Evolutionary conservation across 768 basidiomycete genomes (phyloP).

Genomic region (Rhodotorula babjevae): DNA sequence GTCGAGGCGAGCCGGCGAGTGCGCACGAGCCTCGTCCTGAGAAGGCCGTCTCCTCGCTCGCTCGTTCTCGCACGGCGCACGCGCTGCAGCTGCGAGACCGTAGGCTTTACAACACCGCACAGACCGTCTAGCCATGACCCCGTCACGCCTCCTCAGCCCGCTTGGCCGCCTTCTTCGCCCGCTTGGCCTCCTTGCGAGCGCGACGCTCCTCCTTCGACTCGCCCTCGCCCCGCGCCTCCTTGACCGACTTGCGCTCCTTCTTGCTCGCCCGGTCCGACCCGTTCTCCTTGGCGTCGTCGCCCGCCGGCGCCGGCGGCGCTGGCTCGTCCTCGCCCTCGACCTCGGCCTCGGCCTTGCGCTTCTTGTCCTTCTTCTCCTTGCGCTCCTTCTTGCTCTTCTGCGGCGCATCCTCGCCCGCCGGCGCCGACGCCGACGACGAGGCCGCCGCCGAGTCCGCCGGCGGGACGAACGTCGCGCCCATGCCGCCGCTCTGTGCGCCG

Average conservation of each 20-base stretch:
- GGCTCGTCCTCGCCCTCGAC: neutral
- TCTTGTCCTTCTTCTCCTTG: neutral
- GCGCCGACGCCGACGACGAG: neutral
- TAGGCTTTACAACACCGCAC: neutral
- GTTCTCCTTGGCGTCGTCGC: neutral
- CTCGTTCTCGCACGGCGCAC: too few species aligned
- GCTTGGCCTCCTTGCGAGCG: conserved; percentile 10
- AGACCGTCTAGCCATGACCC: neutral
- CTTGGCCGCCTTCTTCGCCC: conserved; percentile 4
- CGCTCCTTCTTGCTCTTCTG: neutral
- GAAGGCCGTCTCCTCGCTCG: neutral
- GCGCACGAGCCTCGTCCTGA: neutral
- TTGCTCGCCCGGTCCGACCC: neutral
- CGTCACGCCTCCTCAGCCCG: neutral
- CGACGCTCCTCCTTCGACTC: neutral
- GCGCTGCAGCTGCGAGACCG: neutral
- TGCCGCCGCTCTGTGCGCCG: conserved; percentile 2
- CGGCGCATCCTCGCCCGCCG: neutral
- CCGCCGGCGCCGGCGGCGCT: neutral
- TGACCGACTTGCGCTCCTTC: neutral
- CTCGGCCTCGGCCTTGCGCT: neutral
- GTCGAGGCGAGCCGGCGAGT: neutral
- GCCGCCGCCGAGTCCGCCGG: neutral
- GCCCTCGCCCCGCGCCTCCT: neutral
- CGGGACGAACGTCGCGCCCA: conserved; percentile 21